These are phyloP conservation scores for Pecoramyces ruminantium DNA, from an alignment of 192 early-diverging fungal genomes.

Conservation along the genomic window DNA sequence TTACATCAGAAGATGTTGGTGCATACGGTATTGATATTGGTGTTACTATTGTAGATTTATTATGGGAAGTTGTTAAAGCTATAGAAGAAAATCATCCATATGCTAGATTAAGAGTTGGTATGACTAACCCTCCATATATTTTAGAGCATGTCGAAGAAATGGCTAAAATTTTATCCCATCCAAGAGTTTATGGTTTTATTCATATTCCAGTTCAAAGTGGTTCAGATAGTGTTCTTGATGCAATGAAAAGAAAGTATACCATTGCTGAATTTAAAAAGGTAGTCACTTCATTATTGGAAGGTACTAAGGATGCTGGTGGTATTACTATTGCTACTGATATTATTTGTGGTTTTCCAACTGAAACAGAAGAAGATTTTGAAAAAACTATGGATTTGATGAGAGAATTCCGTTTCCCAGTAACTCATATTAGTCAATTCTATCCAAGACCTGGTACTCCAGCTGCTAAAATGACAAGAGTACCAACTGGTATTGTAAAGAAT, in stretches of 20 bases:
- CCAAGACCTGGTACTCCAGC: constrained; percentile 41
- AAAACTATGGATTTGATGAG: constrained; percentile 22
- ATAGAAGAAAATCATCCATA: constrained; percentile 15
- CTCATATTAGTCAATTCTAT: constrained; percentile 43
- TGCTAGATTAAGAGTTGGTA: constrained; percentile 34
- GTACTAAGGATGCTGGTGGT: constrained; percentile 10
- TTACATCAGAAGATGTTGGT: constrained; percentile 32
- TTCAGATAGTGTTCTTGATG: constrained; percentile 20
- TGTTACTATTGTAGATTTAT: constrained; percentile 21
- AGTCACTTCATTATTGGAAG: constrained; percentile 9
- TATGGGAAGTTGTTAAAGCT: constrained; percentile 19
- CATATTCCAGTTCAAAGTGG: constrained; percentile 42
- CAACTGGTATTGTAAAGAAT: constrained; percentile 23
- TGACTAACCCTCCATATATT: constrained; percentile 49
- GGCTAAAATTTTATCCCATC: constrained; percentile 23
- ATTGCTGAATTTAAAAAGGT: constrained; percentile 22
- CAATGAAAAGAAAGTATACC: constrained; percentile 31
- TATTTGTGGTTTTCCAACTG: constrained; percentile 43
- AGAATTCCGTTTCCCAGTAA: constrained; percentile 20
- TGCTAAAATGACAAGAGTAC: constrained; percentile 19
- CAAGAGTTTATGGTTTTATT: constrained; percentile 34
- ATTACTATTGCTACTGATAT: constrained; percentile 31
- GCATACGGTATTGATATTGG: constrained; percentile 32
- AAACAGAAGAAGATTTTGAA: constrained; percentile 26
- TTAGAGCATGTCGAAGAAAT: constrained; percentile 28